Base-by-base conservation (phyloP, 495 filamentous ascomycete species). In the Penicillium parvum region DNA sequence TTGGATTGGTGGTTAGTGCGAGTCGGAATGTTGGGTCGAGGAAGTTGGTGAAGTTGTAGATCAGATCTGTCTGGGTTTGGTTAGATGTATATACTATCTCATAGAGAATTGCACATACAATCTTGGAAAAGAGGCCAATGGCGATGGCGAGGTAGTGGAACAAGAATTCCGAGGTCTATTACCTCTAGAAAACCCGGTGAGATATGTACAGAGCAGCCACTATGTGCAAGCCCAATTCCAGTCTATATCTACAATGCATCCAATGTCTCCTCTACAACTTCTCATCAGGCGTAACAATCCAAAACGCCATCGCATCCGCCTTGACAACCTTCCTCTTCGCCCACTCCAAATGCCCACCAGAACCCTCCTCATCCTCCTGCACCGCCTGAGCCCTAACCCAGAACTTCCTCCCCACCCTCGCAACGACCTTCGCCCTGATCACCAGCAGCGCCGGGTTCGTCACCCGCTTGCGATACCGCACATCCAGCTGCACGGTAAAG, bases 1-100 rank as follows among this genome's bases (percentile, higher is more conserved):
- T 86, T 37, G 73, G 72, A 3, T 53, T 86, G 56, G 71, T 84
- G 17, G 53, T 86, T 33, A 66, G 68, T 43, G 63, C 71, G 12
- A 72, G 63, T 41, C 67, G 81, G 45, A 83, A 83, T 58, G 29
- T 75, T 18, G 69, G 67, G 14, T 53, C 42, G 9, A 47, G 57
- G 40, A 61, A 70, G 44, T 37, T 62, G 43, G 33, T 40, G 43
- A 67, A 60, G 53, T 33, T 71, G 47, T 71, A 60, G 41, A 47
- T 40, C 16, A 27, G 4, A 28, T 19, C 20, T 25, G 12, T 34
- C 18, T 37, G 8, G 3, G 12, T 51, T 11, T 16, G 42, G 1
- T 36, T 46, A 36, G 37, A 38, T 29, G 11, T 41, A 47, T 45
- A 52, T 41, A 33, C 25, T 29, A 47, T 30, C 8, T 12, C 6